phyloP scores from a whole-genome alignment of 2,329 filamentous ascomycete species.

The Microdochium trichocladiopsis region DNA sequence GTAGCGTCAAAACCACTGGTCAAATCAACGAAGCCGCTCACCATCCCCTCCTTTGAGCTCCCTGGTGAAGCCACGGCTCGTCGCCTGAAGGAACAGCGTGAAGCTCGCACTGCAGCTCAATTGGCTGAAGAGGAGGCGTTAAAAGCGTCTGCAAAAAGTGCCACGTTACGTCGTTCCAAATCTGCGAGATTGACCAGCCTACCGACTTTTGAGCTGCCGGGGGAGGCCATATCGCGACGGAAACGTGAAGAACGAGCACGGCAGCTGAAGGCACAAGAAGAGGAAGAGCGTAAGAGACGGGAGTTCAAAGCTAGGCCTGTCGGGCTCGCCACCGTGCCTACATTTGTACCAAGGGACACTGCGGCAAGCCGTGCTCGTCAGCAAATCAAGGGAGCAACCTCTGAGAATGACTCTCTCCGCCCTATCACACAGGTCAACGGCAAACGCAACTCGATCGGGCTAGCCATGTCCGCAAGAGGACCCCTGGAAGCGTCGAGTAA shows the following conservation, averaged over 20 bases:
- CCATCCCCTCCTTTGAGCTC: constrained; percentile 51
- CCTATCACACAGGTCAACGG: constrained; percentile 8
- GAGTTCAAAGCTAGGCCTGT: constrained; percentile 59
- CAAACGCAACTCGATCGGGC: constrained; percentile 18
- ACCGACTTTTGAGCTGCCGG: constrained; percentile 55
- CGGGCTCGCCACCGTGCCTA: constrained; percentile 32
- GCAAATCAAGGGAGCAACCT: constrained; percentile 22
- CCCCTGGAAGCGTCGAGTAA: constrained; percentile 21
- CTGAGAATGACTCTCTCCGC: constrained; percentile 16
- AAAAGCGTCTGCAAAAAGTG: constrained; percentile 14
- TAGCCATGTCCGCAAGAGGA: constrained; percentile 17
- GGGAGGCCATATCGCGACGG: constrained; percentile 53
- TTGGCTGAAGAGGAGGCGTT: constrained; percentile 15
- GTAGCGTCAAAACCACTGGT: constrained; percentile 36
- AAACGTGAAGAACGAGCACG: constrained; percentile 45
- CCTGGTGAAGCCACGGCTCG: constrained; percentile 55
- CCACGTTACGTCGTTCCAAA: constrained; percentile 37
- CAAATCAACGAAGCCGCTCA: constrained; percentile 48
- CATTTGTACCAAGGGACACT: constrained; percentile 46
- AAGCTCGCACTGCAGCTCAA: constrained; percentile 41
- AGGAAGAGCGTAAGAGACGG: constrained; percentile 51
- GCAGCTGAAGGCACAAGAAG: constrained; percentile 46
- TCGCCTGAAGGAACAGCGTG: constrained; percentile 49
- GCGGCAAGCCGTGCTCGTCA: constrained; percentile 49
- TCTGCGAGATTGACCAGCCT: constrained; percentile 44